These are phyloP conservation scores for Penicillium corylophilum DNA, from an alignment of 2,329 filamentous ascomycete species.

Conservation along the genomic window DNA sequence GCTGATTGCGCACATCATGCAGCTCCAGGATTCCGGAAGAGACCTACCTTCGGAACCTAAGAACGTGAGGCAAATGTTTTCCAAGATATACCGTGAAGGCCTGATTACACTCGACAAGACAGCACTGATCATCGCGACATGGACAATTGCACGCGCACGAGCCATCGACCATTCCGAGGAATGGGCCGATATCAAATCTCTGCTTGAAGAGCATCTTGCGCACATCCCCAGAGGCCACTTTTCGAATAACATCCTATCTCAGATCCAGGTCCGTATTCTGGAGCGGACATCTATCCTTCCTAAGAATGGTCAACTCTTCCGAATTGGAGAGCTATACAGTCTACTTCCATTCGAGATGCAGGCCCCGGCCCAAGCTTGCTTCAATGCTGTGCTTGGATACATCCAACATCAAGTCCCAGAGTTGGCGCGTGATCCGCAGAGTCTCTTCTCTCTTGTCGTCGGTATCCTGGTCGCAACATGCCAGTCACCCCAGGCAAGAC, in stretches of 20 bases:
- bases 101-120: conserved; percentile 41
- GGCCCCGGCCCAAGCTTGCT: conserved; percentile 21
- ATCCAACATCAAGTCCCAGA: conserved; percentile 17
- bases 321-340: conserved; percentile 29
- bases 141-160: conserved; percentile 38
- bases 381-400: conserved; percentile 23
- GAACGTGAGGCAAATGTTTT: conserved; percentile 43
- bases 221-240: conserved; percentile 32
- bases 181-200: conserved; percentile 28
- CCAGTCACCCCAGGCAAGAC: conserved; percentile 11
- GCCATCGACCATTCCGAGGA: conserved; percentile 22
- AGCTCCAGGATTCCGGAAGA: conserved; percentile 32
- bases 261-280: conserved; percentile 33
- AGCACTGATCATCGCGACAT: conserved; percentile 41
- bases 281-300: conserved; percentile 33
- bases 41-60: conserved; percentile 27
- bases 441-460: conserved; percentile 30
- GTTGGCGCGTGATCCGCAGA: conserved; percentile 19
- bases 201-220: conserved; percentile 32
- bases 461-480: conserved; percentile 34
- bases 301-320: conserved; percentile 39
- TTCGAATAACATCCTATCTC: conserved; percentile 26
- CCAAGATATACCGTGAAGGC: conserved; percentile 43
- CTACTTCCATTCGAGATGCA: conserved; percentile 32
- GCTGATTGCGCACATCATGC: conserved; percentile 39